Evolutionary conservation across 2,329 filamentous ascomycete genomes (phyloP), one percentile per base, ranked within the genome.

Genomic region (Nemania sp.): DNA sequence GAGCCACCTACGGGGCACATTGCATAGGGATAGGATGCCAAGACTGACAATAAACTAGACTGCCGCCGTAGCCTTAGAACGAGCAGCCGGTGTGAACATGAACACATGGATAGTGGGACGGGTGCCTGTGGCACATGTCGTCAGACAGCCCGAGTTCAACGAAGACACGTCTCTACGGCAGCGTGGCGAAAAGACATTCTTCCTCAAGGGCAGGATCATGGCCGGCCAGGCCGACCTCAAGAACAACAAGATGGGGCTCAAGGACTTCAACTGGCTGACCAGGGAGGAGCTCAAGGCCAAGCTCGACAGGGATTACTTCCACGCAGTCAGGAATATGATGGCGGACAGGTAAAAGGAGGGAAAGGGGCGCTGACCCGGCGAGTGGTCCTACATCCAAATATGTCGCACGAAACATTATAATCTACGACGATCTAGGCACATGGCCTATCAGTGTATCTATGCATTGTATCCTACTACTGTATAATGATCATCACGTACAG

Each of bases 101-200:
- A 98, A 98, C 81, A 97, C 92, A 57, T 99, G 95, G 93, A 86
- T 98, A 68, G 90, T 99, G 53, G 94, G 92, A 62, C 92, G 92
- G 70, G 90, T 90, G 60, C 95, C 95, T 11, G 85, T 97, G 60
- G 94, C 93, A 25, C 90, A 97, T 78, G 79, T 90, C 71, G 81
- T 90, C 67, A 79, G 79, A 63, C 79, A 86, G 64, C 82, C 82
- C 68, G 67, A 75, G 70, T 69, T 80, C 72, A 74, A 76, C 68
- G 72, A 76, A 68, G 77, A 82, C 72, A 74, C 75, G 47, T 71
- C 73, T 34, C 69, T 81, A 47, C 71, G 75, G 60, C 68, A 74
- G 67, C 78, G 82, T 58, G 92, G 91, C 55, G 85, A 90, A 72
- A 97, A 97, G 83, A 88, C 88, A 2, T 99, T 99, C 78, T 97